These are phyloP conservation scores for Wickerhamiella parazyma DNA, from an alignment of 805 yeast genomes.

Conservation along the genomic window DNA sequence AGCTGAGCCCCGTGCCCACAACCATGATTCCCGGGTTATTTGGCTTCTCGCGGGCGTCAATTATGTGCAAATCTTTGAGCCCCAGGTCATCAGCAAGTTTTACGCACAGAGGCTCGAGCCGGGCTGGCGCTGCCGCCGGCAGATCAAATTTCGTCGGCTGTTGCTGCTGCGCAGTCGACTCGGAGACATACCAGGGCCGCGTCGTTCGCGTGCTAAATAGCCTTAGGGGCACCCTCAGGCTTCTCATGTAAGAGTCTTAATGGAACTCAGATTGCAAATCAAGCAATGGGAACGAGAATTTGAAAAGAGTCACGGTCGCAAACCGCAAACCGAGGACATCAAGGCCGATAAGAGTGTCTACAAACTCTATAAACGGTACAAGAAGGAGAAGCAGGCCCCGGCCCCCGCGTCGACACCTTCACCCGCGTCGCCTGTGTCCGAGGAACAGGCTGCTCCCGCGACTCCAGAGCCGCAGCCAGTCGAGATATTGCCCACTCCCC, in stretches of 20 bases:
- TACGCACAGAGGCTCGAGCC: conserved; percentile 33
- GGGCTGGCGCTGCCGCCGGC: conserved; percentile 46
- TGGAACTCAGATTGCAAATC: conserved; percentile 30
- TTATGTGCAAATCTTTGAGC: conserved; percentile 43
- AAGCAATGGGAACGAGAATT: conserved; percentile 46
- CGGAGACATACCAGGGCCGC: conserved; percentile 49
- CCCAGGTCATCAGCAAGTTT: conserved; percentile 51
- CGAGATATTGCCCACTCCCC: conserved; percentile 80
- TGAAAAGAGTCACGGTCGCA: conserved; percentile 27
- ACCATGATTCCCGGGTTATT: conserved; percentile 36
- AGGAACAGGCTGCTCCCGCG: not conserved
- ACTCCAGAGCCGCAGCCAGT: not conserved
- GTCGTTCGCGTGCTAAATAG: not conserved
- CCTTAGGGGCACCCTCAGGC: not conserved
- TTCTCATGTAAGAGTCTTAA: not conserved
- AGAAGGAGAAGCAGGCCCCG: not conserved
- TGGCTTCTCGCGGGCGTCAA: conserved; percentile 40
- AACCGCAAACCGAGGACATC: conserved; percentile 38
- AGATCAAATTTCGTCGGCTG: conserved; percentile 32
- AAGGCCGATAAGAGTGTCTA: conserved; percentile 28
- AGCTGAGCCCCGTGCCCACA: conserved; percentile 62
- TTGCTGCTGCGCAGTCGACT: conserved; percentile 19
- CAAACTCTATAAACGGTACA: conserved; percentile 14
- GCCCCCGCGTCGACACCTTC: not conserved
- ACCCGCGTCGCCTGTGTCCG: too few relatives aligned